A percentile compares a stretch with the other conserved stretches of the same genome.
Evolutionary conservation across 139 green algal species (phyloP).

Genomic region (Chlamydomonas asymmetrica): DNA sequence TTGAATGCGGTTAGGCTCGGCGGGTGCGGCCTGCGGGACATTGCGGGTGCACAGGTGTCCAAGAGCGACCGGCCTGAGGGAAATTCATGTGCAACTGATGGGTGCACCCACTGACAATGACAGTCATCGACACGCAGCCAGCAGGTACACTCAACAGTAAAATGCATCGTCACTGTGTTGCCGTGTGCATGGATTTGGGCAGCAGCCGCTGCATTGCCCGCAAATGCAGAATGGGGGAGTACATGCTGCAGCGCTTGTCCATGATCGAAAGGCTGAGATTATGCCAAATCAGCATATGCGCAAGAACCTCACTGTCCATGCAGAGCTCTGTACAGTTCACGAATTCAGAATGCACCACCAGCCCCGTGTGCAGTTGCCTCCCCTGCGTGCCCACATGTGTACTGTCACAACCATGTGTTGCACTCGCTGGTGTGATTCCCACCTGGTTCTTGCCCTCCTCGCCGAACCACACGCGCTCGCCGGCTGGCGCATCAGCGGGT

Average conservation of each 20-base stretch:
- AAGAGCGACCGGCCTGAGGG: too few species aligned
- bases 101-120: background rate
- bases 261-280: background rate
- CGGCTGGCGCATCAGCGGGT: conserved; percentile 60
- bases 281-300: background rate
- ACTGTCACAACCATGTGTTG: background rate
- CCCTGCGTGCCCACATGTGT: too few species aligned
- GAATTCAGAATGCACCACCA: background rate
- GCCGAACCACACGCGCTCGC: conserved; percentile 77
- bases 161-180: background rate
- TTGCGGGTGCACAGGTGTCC: background rate
- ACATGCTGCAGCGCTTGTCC: background rate
- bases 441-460: conserved; percentile 52
- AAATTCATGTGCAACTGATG: background rate
- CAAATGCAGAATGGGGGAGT: too few species aligned
- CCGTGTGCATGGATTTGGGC: background rate
- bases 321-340: background rate
- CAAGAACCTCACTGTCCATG: background rate
- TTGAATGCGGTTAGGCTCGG: conserved; percentile 63
- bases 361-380: background rate
- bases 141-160: background rate
- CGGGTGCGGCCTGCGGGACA: conserved; percentile 40
- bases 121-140: background rate
- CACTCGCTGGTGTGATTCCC: too few species aligned
- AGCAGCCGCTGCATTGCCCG: background rate